Evolutionary conservation across 768 basidiomycete genomes (phyloP), one percentile per base, ranked within the genome.

Genomic region (Gymnopilus dilepis): DNA sequence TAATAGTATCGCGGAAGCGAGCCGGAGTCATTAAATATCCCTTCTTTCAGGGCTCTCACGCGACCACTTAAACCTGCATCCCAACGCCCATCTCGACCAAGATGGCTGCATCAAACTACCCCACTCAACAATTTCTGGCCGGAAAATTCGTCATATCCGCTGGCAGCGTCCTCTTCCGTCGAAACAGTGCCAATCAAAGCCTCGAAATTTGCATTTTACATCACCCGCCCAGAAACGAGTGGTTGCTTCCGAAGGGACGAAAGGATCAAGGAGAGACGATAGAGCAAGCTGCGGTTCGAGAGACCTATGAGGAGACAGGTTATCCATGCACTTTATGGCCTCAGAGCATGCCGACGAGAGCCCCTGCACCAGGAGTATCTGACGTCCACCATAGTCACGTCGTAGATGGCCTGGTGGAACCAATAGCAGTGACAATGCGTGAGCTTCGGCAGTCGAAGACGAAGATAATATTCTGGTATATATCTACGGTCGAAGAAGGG

Each of bases 281-380:
- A 17, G 80, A 83, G 57, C 65, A 58, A 1, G 77, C 87, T 1
- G 87, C 87, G 0, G 62, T 86, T 5, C 78, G 88, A 17, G 88
- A 90, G 72, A 86, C 86, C 0, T 86, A 78, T 67, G 89, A 87
- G 67, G 87, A 89, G 74, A 88, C 86, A 0, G 87, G 86, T 5
- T 89, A 84, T 65, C 72, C 72, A 4, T 88, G 87, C 70, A 67
- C 71, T 21, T 71, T 85, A 37, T 78, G 85, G 63, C 81, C 84
- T 1, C 72, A 78, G 48, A 75, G 73, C 47, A 80, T 88, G 77
- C 69, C 73, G 48, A 88, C 86, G 15, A 80, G 84, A n/a, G 87
- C 86, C 4, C 84, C 86, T 1, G 62, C 67, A 19, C 75, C 83
- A 0, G 80, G 83, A n/a, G 74, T 82, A 50, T 75, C 76, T 52